Conservation (phyloP, 257 asterid genomes). For the Striga asiatica region DNA sequence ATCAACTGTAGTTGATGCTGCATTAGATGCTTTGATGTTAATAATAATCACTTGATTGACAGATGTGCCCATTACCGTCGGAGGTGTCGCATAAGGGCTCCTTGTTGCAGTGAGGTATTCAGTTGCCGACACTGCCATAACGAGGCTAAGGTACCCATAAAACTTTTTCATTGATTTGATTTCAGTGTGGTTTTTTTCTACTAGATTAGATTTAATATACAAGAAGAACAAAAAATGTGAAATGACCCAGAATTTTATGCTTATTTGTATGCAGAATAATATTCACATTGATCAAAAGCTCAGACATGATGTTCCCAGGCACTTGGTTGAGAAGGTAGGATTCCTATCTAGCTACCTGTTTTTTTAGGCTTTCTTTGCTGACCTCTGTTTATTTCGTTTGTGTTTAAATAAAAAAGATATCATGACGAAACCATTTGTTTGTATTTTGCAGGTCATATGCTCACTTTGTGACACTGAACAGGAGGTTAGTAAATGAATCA, state of each 20-base stretch:
- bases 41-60: slow-evolving; percentile 12
- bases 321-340: slow-evolving; percentile 51
- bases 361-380: neutral
- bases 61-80: slow-evolving; percentile 84
- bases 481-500: slow-evolving; percentile 39
- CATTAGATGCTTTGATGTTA: slow-evolving; percentile 8
- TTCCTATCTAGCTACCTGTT: neutral
- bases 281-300: slow-evolving; percentile 42
- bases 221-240: neutral
- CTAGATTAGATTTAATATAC: neutral
- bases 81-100: slow-evolving; percentile 77
- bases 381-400: neutral
- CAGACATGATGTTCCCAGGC: slow-evolving; percentile 81
- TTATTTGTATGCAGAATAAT: slow-evolving; percentile 39
- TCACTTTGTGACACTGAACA: slow-evolving; percentile 80
- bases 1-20: neutral
- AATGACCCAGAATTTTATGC: slow-evolving; percentile 2
- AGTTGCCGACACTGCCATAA: slow-evolving; percentile 91
- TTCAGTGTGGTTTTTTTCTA: neutral
- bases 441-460: slow-evolving; percentile 54
- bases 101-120: slow-evolving; percentile 74
- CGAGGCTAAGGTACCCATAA: slow-evolving; percentile 54
- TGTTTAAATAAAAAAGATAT: slow-evolving; percentile 4
- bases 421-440: slow-evolving; percentile 1
- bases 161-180: neutral